Evolutionary conservation across 306 rosid genomes (phyloP), one percentile per base, ranked within the genome.

Genomic region (Rosa persica): DNA sequence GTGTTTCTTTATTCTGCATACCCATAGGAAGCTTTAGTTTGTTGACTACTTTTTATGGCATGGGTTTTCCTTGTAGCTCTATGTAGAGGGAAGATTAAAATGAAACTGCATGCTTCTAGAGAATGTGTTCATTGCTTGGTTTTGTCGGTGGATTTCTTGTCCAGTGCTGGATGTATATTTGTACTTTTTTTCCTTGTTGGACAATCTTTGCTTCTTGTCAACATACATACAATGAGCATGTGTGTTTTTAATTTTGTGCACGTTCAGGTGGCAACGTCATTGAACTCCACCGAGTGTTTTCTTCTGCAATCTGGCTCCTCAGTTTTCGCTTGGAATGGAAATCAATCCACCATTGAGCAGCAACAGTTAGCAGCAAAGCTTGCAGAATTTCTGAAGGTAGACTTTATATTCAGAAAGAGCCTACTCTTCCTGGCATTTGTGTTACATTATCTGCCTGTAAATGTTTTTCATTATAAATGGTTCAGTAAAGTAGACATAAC

Each of bases 231-330:
- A 12, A 2, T 64, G 19, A 1, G 40, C 7, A 10, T 8, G 27
- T 25, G 5, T 61, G 30, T 25, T 12, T 30, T 12, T 60, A 15
- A 13, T 64, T 64, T 70, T 79, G 19, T 83, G 73, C 25, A 76
- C 89, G 57, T 85, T 85, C 87, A 96, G 99, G 96, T 87, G 68
- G 98, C 94, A 13, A 30, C 93, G 40, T 96, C 98, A 10, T 81
- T 96, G 89, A 96, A 85, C 86, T 84, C 99, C 68, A 78, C 85
- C 0, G 98, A 93, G 88, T 93, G 97, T 78, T 96, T 90, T 84
- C 71, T 96, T 75, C 85, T 96, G 81, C 99, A 96, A 89, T 93
- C 99, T 78, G 96, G 98, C 73, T 90, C 97, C 81, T 82, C 99
- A 48, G 72, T 93, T 81, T 96, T 96, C 81, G 81, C 87, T 55